Percentiles rank a stretch among this genome's conserved stretches.
Conservation (phyloP, 768 basidiomycete species). For the Hydnomerulius pinastri region DNA sequence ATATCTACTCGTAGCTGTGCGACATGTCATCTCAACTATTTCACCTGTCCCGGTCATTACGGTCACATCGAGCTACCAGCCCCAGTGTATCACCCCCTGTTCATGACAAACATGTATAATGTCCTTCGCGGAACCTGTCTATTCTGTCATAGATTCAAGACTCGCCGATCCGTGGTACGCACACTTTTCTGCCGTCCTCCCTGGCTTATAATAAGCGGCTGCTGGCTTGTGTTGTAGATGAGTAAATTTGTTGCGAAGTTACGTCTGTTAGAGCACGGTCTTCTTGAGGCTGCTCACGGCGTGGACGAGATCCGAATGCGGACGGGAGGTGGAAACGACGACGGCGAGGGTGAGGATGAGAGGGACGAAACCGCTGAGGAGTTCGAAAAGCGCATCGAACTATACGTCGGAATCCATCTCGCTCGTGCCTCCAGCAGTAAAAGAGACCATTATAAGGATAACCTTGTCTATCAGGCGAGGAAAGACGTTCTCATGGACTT, state of each 20-base stretch:
- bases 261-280: conserved; percentile 84
- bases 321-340: conserved; percentile 29
- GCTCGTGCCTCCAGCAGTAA: conserved; percentile 49
- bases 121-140: conserved; percentile 86
- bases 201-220: conserved; percentile 8
- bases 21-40: conserved; percentile 91
- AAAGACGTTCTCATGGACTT: conserved; percentile 85
- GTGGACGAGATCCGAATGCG: conserved; percentile 68
- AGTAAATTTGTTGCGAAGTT: conserved; percentile 86
- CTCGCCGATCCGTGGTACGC: conserved; percentile 69
- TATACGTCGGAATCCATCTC: conserved; percentile 61
- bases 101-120: conserved; percentile 89
- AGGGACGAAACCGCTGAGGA: conserved; percentile 60
- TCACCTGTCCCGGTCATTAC: conserved; percentile 96
- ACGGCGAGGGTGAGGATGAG: conserved; percentile 45
- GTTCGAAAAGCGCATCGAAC: conserved; percentile 62
- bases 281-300: conserved; percentile 76
- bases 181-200: conserved; percentile 11
- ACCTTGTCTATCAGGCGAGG: conserved; percentile 81
- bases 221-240: conserved; percentile 46
- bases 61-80: conserved; percentile 96
- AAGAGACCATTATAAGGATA: conserved; percentile 88
- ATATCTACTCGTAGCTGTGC: conserved; percentile 62
- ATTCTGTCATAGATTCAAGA: conserved; percentile 93
- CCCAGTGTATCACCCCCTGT: conserved; percentile 95